Evolutionary conservation across 129 eudicot genomes (phyloP).

Genomic region (Pittosporum tobira): DNA sequence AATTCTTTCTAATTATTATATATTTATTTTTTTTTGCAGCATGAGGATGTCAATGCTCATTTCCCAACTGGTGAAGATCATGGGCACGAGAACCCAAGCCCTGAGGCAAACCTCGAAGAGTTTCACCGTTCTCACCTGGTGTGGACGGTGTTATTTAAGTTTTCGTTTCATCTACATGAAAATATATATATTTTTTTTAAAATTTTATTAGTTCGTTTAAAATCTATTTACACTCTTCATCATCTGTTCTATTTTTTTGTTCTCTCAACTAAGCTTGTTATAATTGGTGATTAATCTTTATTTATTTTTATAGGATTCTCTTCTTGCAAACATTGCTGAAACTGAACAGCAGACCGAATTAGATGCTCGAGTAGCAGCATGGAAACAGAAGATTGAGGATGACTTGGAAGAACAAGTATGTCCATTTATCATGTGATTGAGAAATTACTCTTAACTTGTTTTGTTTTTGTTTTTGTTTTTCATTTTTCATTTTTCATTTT

Average conservation of each 20-base stretch:
- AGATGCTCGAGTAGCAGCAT: conserved; percentile 85
- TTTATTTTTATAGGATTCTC: conserved; percentile 67
- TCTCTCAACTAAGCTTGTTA: too few species aligned
- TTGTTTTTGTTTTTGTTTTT: too few species aligned
- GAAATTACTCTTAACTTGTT: too few species aligned
- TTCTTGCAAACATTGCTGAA: conserved; percentile 63
- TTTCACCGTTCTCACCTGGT: conserved; percentile 84
- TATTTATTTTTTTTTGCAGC: conserved; percentile 35
- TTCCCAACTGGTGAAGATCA: conserved; percentile 25
- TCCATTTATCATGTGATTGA: too few species aligned
- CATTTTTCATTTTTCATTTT: too few species aligned
- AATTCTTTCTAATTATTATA: conserved; percentile 7
- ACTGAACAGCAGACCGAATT: conserved; percentile 76
- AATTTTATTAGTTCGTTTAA: not conserved
- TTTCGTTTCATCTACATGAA: not conserved
- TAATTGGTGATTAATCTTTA: conserved; percentile 4
- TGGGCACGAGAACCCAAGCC: conserved; percentile 42
- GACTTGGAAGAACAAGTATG: conserved; percentile 84
- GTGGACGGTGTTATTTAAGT: conserved; percentile 11
- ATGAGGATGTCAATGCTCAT: conserved; percentile 22
- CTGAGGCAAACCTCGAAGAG: conserved; percentile 76
- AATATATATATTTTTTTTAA: not conserved
- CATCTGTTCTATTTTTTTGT: not conserved
- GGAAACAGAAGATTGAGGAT: conserved; percentile 92
- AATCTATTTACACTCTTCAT: not conserved